Conservation (phyloP, 345 rosid genomes). For the Hirschfeldia incana region DNA sequence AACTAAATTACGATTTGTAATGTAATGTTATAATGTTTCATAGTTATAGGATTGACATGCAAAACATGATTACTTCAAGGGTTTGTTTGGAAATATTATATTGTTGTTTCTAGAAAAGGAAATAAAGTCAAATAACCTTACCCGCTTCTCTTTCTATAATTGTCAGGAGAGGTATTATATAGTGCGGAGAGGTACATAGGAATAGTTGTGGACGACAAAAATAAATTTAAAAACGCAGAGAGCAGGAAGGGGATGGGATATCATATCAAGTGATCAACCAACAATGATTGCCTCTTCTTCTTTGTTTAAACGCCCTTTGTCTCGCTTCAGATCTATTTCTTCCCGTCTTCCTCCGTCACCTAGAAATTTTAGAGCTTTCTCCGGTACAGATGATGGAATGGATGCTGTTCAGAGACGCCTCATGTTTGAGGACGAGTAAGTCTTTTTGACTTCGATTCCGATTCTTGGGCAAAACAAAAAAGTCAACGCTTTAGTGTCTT, state of each 20-base stretch:
- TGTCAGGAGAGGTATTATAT: not conserved
- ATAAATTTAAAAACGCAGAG: constrained; percentile 15
- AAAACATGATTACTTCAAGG: not conserved
- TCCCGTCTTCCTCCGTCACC: constrained; percentile 3
- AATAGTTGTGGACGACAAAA: not conserved
- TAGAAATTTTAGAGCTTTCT: constrained; percentile 34
- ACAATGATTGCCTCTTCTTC: constrained; percentile 35
- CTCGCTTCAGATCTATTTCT: constrained; percentile 41
- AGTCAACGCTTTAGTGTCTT: constrained; percentile 1
- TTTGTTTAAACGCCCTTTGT: constrained; percentile 27
- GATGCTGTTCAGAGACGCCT: constrained; percentile 98
- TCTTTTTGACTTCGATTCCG: too few relatives aligned
- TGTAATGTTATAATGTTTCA: not conserved
- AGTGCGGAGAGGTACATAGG: constrained; percentile 19
- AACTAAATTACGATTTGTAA: not conserved
- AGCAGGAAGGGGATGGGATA: not conserved
- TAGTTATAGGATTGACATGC: not conserved
- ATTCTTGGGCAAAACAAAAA: not conserved
- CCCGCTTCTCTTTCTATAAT: not conserved
- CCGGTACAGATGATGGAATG: constrained; percentile 61
- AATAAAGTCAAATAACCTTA: not conserved
- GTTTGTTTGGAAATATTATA: not conserved
- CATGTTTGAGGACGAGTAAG: constrained; percentile 95
- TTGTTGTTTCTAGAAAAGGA: not conserved
- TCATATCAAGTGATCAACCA: too few relatives aligned